A percentile compares a stretch with the other conserved stretches of the same genome.
These are phyloP conservation scores for Carallia brachiata DNA, from an alignment of 345 rosid genomes.

Conservation along the genomic window DNA sequence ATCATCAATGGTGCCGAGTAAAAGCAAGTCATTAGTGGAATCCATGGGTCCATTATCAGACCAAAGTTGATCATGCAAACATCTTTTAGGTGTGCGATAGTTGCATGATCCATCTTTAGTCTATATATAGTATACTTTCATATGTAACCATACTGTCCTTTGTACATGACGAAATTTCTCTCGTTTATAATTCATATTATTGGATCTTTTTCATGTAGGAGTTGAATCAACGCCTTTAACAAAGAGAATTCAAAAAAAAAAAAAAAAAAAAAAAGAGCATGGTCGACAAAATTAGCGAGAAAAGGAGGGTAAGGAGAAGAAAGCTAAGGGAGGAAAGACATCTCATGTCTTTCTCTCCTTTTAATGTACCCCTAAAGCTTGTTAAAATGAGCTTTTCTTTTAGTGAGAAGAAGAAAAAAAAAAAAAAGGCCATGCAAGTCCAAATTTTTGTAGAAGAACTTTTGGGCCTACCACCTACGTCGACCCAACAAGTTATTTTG, in stretches of 20 bases:
- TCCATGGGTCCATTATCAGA: slow-evolving; percentile 25
- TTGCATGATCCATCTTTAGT: slow-evolving; percentile 9
- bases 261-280: slow-evolving; percentile 2
- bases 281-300: background rate
- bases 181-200: slow-evolving; percentile 6
- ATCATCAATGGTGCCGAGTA: slow-evolving; percentile 34
- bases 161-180: slow-evolving; percentile 27
- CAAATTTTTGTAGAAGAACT: slow-evolving; percentile 13
- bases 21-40: slow-evolving; percentile 46
- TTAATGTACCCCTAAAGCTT: slow-evolving; percentile 51
- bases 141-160: background rate
- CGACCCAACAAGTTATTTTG: background rate
- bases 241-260: slow-evolving; percentile 12
- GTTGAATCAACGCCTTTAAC: slow-evolving; percentile 32
- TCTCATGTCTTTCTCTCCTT: slow-evolving; percentile 51
- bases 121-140: slow-evolving; percentile 14
- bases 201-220: slow-evolving; percentile 33
- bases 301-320: slow-evolving; percentile 10
- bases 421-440: slow-evolving; percentile 29
- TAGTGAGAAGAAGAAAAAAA: slow-evolving; percentile 26
- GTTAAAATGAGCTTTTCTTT: slow-evolving; percentile 44
- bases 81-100: slow-evolving; percentile 3
- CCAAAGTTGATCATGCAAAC: slow-evolving; percentile 18
- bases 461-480: slow-evolving; percentile 27
- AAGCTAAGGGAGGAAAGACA: slow-evolving; percentile 36